phyloP scores from a whole-genome alignment of 2,329 filamentous ascomycete species.

The Beauveria caledonica region DNA sequence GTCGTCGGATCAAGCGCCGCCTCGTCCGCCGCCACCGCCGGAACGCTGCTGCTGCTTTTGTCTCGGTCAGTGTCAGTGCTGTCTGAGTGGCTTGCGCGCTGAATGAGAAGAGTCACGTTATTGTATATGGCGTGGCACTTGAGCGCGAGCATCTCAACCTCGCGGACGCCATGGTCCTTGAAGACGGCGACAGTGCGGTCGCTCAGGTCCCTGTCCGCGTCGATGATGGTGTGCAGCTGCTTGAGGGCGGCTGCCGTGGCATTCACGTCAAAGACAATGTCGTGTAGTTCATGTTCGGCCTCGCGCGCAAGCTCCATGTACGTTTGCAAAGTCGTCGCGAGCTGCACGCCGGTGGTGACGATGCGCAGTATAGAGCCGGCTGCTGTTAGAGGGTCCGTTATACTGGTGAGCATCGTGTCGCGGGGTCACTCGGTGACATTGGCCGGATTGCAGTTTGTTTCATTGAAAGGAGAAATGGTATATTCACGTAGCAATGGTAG shows the following conservation, averaged over 20 bases:
- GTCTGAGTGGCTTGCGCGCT: background rate
- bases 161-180: slow-evolving; percentile 5
- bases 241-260: background rate
- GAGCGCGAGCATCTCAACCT: background rate
- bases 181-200: slow-evolving; percentile 6
- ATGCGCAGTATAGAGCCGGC: slow-evolving; percentile 2
- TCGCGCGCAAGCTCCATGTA: slow-evolving; percentile 6
- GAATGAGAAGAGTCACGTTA: background rate
- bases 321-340: slow-evolving; percentile 5
- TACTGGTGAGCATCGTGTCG: background rate
- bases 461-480: too few species aligned
- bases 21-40: background rate
- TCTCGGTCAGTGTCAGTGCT: background rate
- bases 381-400: background rate
- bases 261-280: slow-evolving; percentile 7
- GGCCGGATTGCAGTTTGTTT: too few species aligned
- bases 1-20: background rate
- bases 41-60: background rate
- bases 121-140: slow-evolving; percentile 1
- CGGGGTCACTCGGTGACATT: too few species aligned
- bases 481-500: too few species aligned
- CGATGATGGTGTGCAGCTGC: slow-evolving; percentile 5
- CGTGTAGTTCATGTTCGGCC: slow-evolving; percentile 2
- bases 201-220: background rate
- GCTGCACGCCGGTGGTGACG: background rate